These are phyloP conservation scores for Apostasia ramifera DNA, from an alignment of 106 monocot species.

Conservation along the genomic window DNA sequence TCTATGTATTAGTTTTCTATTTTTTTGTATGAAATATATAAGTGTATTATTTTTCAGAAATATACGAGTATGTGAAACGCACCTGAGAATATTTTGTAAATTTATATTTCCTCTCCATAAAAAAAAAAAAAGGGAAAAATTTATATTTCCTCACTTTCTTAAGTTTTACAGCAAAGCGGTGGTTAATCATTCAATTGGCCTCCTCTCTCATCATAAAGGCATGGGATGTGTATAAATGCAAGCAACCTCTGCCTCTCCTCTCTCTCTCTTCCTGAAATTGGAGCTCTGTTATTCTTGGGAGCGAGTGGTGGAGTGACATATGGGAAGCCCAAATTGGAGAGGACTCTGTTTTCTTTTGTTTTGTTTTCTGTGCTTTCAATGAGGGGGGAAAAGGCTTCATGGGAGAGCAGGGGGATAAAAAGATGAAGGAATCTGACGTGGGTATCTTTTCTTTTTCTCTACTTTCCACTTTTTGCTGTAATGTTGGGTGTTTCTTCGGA, in stretches of 20 bases:
- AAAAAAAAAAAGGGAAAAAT: too few relatives aligned
- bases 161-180: too few relatives aligned
- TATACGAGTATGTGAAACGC: too few relatives aligned
- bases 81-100: too few relatives aligned
- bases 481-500: conserved; percentile 13
- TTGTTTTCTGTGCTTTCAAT: background rate
- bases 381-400: background rate
- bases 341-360: conserved; percentile 1
- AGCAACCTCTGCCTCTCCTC: conserved; percentile 1
- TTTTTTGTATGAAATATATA: too few relatives aligned
- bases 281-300: background rate
- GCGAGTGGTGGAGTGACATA: background rate
- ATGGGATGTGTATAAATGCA: background rate
- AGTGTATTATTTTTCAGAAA: too few relatives aligned
- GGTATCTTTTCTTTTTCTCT: conserved; percentile 35
- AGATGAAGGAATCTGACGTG: conserved; percentile 44
- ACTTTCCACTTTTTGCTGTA: conserved; percentile 20
- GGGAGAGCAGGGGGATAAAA: conserved; percentile 19
- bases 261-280: conserved; percentile 5
- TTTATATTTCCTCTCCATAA: too few relatives aligned
- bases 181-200: background rate
- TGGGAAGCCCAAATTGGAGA: background rate
- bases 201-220: background rate
- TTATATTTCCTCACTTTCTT: too few relatives aligned
- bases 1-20: too few relatives aligned